phyloP scores from a whole-genome alignment of 2,329 filamentous ascomycete species.

The Phialophora verrucosa region DNA sequence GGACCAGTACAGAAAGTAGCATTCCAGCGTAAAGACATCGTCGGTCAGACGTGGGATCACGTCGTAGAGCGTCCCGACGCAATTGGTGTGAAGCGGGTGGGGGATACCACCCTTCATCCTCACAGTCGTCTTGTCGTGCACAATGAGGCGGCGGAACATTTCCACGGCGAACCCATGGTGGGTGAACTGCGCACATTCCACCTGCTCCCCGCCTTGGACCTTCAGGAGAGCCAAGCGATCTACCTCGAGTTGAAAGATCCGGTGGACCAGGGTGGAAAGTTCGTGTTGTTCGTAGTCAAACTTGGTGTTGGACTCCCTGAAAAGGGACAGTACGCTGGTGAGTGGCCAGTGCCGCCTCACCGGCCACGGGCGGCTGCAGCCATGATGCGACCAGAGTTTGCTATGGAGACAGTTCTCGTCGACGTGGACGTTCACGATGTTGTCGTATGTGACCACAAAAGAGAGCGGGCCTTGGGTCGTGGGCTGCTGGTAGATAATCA shows the following conservation, averaged over 20 bases:
- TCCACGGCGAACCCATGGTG: not conserved
- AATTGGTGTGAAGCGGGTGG: not conserved
- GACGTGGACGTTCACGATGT: not conserved
- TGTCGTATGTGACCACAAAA: not conserved
- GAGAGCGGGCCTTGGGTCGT: not conserved
- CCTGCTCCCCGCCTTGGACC: not conserved
- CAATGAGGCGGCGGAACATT: not conserved
- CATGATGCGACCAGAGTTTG: not conserved
- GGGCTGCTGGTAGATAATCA: not conserved
- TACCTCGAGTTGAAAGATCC: not conserved
- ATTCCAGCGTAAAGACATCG: not conserved
- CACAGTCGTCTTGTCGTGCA: not conserved
- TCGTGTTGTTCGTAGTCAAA: not conserved
- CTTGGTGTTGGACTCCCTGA: not conserved
- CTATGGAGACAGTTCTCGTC: not conserved
- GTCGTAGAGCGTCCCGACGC: not conserved
- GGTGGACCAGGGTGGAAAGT: not conserved
- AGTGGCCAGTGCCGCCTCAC: not conserved
- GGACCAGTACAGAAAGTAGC: not conserved
- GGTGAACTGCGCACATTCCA: not conserved
- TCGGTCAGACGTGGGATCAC: not conserved
- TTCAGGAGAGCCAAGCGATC: not conserved
- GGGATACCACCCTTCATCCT: not conserved
- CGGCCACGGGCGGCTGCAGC: not conserved
- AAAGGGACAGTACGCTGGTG: not conserved